Evolutionary conservation across 805 yeast genomes (phyloP), one percentile per base, ranked within the genome.

Genomic region (Yarrowia keelungensis): DNA sequence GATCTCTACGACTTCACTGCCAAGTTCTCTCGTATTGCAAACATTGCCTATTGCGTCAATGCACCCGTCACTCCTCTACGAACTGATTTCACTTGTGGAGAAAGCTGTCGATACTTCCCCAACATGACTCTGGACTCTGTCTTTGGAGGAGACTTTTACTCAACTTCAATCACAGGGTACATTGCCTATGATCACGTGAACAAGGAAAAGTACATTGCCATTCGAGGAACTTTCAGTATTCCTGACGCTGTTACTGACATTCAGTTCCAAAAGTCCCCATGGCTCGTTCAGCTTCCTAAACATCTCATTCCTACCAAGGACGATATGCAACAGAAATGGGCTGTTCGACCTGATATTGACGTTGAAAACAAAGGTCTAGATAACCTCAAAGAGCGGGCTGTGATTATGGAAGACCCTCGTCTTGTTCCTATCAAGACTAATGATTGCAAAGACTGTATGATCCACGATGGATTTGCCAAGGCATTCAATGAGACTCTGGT

Each of bases 211-310:
- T 53, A 53, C 16, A 22, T 53, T 4, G 59, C 19, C 11, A 15
- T 53, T n/a, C 59, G 59, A 22, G 59, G 59, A 2, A 53, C 59
- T 19, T 53, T 53, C 16, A 53, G 59, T 22, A 53, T 53, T 22
- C 59, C 59, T 10, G 59, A 53, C 11, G 45, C 45, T 14, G 45
- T 53, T 22, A 53, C 59, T 2, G 59, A 53, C 15, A 11, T 53
- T 8, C 59, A 53, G 59, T 53, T 53, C 7, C 59, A 53, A 11
- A 12, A 19, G 12, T 38, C 45, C 22, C 59, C 59, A 11, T 53
- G 59, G 59, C 35, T 53, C 8, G 59, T 53, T 2, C 16, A 19
- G 5, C 59, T 53, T 7, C 59, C 59, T 5, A 51, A 51, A 8
- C 59, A 38, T 22, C 32, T 53, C 8, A 39, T 53, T 19, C 43